Percentiles rank a stretch among this genome's conserved stretches.
Evolutionary conservation across 306 rosid species (phyloP).

Genomic region (Cicer arietinum): DNA sequence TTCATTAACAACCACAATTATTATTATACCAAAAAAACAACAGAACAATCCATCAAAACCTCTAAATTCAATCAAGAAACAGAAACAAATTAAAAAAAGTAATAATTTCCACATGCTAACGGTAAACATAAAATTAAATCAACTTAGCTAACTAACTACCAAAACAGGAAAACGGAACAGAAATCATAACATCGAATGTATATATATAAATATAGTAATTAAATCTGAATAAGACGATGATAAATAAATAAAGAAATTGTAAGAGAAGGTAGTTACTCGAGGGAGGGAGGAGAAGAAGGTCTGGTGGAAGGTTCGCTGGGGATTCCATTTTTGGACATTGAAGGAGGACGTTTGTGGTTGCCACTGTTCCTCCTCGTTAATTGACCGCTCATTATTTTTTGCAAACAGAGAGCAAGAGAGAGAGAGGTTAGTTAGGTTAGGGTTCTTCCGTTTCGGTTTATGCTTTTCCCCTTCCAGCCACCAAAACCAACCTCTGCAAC

Average conservation of each 20-base stretch:
- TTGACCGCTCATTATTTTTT: conserved; percentile 61
- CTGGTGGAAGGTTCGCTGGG: conserved; percentile 56
- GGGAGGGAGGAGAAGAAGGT: conserved; percentile 71
- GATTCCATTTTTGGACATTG: conserved; percentile 60
- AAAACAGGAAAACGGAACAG: not conserved
- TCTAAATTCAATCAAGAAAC: not conserved
- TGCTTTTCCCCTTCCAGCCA: not conserved
- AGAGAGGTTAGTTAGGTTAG: conserved; percentile 21
- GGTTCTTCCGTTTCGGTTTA: conserved; percentile 26
- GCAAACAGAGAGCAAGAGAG: not conserved
- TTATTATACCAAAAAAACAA: conserved; percentile 8
- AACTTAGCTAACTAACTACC: not conserved
- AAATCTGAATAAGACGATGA: conserved; percentile 1
- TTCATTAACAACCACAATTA: conserved; percentile 9
- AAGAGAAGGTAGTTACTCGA: conserved; percentile 45
- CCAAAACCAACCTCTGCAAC: conserved; percentile 8
- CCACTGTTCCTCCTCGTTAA: conserved; percentile 58
- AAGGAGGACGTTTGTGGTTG: conserved; percentile 59
- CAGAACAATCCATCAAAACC: conserved; percentile 17
- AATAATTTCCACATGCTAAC: not conserved
- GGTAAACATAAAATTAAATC: not conserved
- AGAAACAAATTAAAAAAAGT: not conserved
- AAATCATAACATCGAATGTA: not conserved
- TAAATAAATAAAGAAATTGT: not conserved
- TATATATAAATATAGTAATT: not conserved